phyloP scores from a whole-genome alignment of 176 grass and related monocot genomes.

The Phoenix dactylifera region DNA sequence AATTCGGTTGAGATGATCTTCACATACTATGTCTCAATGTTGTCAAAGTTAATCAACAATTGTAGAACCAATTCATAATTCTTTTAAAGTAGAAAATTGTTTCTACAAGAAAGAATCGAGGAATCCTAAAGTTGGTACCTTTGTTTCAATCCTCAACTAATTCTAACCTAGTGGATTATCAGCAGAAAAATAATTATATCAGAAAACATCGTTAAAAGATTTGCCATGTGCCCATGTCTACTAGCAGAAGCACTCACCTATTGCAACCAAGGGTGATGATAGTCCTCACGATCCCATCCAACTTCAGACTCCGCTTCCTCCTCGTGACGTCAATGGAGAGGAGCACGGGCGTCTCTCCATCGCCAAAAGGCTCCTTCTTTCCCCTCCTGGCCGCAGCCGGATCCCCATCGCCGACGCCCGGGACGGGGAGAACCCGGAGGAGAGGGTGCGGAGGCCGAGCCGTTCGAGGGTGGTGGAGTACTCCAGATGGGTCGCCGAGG shows the following conservation, averaged over 20 bases:
- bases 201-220: no score
- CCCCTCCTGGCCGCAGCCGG: slow-evolving; percentile 6
- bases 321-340: slow-evolving; percentile 55
- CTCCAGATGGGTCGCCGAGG: slow-evolving; percentile 49
- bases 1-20: no score
- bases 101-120: background rate
- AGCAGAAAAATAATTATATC: no score
- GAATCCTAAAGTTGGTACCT: background rate
- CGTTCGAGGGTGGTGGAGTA: slow-evolving; percentile 58
- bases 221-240: background rate
- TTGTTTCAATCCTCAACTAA: no score
- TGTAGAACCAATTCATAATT: background rate
- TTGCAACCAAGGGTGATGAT: slow-evolving; percentile 71
- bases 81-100: no score
- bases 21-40: no score
- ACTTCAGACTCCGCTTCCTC: slow-evolving; percentile 46
- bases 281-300: slow-evolving; percentile 68
- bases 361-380: slow-evolving; percentile 1
- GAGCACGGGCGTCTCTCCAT: slow-evolving; percentile 39
- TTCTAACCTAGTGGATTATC: no score
- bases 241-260: slow-evolving; percentile 18
- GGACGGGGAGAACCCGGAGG: slow-evolving; percentile 29
- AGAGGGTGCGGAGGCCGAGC: slow-evolving; percentile 53
- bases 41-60: no score
- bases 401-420: slow-evolving; percentile 59